Evolutionary conservation across 2,329 filamentous ascomycete species (phyloP).

Genomic region (Fusarium begoniae): DNA sequence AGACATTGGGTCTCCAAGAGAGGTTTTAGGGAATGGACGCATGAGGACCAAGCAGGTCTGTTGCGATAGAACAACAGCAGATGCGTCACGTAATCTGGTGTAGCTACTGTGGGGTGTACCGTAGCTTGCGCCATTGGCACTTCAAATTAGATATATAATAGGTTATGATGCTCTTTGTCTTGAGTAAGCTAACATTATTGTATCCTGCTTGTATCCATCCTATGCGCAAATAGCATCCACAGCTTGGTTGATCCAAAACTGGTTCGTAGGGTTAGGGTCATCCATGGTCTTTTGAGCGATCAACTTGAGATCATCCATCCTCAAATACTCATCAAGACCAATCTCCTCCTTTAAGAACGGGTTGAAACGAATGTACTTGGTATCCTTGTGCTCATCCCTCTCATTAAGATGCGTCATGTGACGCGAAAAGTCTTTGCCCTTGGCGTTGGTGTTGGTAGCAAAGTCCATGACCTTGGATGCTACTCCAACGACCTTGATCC

Average conservation of each 20-base stretch:
- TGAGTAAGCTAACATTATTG: rapidly evolving
- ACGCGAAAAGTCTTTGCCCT: conserved; percentile 31
- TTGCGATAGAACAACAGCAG: not conserved
- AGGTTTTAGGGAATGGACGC: rapidly evolving
- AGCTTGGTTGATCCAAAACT: not conserved
- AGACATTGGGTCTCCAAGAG: not conserved
- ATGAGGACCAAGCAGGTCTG: not conserved
- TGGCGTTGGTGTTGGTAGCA: conserved; percentile 33
- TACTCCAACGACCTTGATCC: conserved; percentile 18
- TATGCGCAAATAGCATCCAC: conserved; percentile 4
- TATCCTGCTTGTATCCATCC: rapidly evolving
- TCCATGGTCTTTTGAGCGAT: not conserved
- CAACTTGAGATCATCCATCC: not conserved
- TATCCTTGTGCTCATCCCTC: conserved; percentile 14
- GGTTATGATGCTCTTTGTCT: too few species aligned
- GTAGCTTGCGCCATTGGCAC: not conserved
- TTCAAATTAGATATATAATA: rapidly evolving
- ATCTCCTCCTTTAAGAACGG: conserved; percentile 14
- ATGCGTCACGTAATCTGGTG: rapidly evolving
- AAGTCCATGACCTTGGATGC: conserved; percentile 32
- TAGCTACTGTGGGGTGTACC: rapidly evolving
- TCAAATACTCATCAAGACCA: conserved; percentile 21
- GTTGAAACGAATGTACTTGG: conserved; percentile 14
- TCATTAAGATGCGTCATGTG: conserved; percentile 13
- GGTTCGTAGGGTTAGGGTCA: not conserved